A percentile compares a stretch with the other conserved stretches of the same genome.
Conservation (phyloP, 208 protist species). For the Trypanosoma melophagium region DNA sequence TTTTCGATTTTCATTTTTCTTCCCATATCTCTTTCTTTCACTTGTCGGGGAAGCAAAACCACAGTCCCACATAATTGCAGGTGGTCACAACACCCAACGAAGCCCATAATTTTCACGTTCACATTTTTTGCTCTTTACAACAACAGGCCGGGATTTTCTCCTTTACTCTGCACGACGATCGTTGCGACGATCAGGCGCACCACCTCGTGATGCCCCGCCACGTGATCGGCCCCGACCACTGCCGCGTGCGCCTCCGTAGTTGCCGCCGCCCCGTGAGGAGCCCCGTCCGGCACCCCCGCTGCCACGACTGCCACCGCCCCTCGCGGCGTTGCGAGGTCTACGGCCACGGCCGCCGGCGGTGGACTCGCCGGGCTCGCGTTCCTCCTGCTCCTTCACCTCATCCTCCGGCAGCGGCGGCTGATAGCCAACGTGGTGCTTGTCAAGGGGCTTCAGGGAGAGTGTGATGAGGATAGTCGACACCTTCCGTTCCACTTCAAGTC, state of each 20-base stretch:
- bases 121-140: no score
- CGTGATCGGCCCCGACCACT: conserved; percentile 36
- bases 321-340: conserved; percentile 23
- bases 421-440: conserved; percentile 86
- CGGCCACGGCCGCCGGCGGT: conserved; percentile 28
- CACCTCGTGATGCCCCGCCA: conserved; percentile 16
- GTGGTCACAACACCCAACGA: no score
- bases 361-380: conserved; percentile 15
- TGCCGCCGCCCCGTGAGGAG: conserved; percentile 7
- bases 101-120: no score
- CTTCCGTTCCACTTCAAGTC: conserved; percentile 75
- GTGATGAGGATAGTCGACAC: conserved; percentile 90
- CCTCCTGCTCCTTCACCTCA: conserved; percentile 87
- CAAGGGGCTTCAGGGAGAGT: conserved; percentile 83
- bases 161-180: conserved; percentile 4
- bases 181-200: conserved; percentile 12
- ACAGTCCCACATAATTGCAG: no score
- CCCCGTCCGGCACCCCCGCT: conserved; percentile 27
- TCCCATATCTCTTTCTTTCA: background rate
- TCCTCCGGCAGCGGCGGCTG: conserved; percentile 87
- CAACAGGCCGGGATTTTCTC: no score
- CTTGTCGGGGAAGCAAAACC: no score
- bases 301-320: conserved; percentile 39
- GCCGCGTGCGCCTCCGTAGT: conserved; percentile 1
- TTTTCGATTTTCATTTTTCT: conserved; percentile 11